Base-by-base conservation (phyloP, 208 protist species). In the Acanthamoeba culbertsoni region DNA sequence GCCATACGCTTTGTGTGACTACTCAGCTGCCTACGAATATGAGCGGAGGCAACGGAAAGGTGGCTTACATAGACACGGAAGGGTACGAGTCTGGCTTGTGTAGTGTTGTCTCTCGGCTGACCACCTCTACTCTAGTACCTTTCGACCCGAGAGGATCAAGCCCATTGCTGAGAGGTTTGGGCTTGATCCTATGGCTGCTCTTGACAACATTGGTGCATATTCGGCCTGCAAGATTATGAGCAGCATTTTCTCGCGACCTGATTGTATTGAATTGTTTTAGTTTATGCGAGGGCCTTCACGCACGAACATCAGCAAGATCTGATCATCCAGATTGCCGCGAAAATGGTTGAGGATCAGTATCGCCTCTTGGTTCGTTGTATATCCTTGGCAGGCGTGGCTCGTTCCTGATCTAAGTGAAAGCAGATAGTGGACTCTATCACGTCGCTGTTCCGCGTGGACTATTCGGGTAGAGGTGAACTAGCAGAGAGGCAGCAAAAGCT, bases 341-440 rank as follows among this genome's bases (percentile, higher is more conserved):
- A 93, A 28, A 95, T 98, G 92, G 93, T 93, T 3, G 95, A 98
- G 75, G 96, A 97, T 51, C 73, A 95, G 16, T 98, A 95, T 77
- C n/a, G 33, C 0, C 42, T 98, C 4, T n/a, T 96, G 62, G 86
- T 92, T 31, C 2, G 86, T 90, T 10, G 28, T 5, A 37, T 37
- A 12, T 57, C 12, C 14, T 57, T n/a, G 3, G 40, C 37, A n/a
- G 33, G 7, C 18, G 23, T 31, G 40, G 37, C 37, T 55, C 45
- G 51, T 51, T 14, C 5, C 26, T 23, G 8, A 7, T 0, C 12
- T n/a, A 33, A 31, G 0, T 16, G 20, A 26, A 8, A 75, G 20
- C 51, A 99, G 12, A 98, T 99, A 51, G 97, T 99, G 12, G 99
- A 99, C 97, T 99, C 98, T 73, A 97, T 99, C 55, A 99, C 99